phyloP scores from a whole-genome alignment of 2,329 filamentous ascomycete genomes.

The Ophiostoma fasciatum region DNA sequence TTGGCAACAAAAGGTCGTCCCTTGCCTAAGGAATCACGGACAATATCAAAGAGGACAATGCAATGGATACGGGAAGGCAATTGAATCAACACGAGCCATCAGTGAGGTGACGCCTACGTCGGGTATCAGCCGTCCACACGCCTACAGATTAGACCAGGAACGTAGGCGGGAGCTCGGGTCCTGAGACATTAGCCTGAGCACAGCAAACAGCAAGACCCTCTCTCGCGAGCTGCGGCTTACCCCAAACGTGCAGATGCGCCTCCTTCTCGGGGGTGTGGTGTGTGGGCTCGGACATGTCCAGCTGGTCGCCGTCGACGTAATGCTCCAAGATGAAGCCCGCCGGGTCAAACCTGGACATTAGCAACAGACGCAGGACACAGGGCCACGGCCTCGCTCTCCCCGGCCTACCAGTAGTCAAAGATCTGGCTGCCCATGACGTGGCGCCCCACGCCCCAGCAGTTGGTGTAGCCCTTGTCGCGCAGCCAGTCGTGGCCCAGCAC shows the following conservation, averaged over 20 bases:
- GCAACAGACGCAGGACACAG: no score
- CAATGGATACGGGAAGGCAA: no score
- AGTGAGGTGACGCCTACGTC: no score
- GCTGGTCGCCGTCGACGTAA: conserved; percentile 55
- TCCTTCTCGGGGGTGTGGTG: conserved; percentile 25
- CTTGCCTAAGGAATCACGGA: no score
- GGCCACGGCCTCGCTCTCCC: no score
- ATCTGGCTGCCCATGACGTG: conserved; percentile 58
- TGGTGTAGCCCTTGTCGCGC: conserved; percentile 43
- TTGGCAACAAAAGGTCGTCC: no score
- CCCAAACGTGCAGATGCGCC: conserved; percentile 31
- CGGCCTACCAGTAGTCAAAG: conserved; percentile 64
- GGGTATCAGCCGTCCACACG: no score
- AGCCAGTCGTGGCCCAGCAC: conserved; percentile 57
- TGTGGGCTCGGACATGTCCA: conserved; percentile 37
- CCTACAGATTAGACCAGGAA: conserved; percentile 9
- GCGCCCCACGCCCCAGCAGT: conserved; percentile 56
- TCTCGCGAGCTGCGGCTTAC: no score
- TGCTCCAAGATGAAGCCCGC: conserved; percentile 51
- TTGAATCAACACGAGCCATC: no score
- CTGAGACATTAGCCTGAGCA: not conserved
- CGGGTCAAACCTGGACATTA: no score
- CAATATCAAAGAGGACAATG: no score
- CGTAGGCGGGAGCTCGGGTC: conserved; percentile 10
- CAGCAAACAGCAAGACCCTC: no score